These are phyloP conservation scores for Clonostachys rhizophaga DNA, from an alignment of 2,329 filamentous ascomycete species.

Conservation along the genomic window DNA sequence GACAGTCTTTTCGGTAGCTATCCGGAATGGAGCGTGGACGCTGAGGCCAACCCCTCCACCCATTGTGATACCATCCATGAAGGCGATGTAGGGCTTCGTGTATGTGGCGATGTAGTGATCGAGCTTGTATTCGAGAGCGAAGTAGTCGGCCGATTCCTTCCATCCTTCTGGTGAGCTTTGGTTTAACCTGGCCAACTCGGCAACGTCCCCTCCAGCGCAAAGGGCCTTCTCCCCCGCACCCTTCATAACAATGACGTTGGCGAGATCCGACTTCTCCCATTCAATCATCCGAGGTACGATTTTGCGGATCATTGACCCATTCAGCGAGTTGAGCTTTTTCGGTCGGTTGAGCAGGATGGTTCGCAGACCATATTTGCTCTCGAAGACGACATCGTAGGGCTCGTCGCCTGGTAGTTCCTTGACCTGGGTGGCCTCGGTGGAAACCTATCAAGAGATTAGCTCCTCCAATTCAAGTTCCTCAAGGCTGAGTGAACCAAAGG, in stretches of 20 bases:
- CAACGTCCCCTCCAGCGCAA: constrained; percentile 91
- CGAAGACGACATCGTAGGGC: constrained; percentile 88
- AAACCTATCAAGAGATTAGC: constrained; percentile 15
- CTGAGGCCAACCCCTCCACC: constrained; percentile 93
- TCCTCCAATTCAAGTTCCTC: not conserved
- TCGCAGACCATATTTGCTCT: constrained; percentile 81
- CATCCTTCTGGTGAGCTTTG: constrained; percentile 63
- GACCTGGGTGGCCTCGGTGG: constrained; percentile 26
- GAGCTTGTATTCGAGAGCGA: constrained; percentile 91
- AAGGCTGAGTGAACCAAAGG: not conserved
- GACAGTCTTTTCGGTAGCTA: constrained; percentile 90
- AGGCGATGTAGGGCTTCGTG: constrained; percentile 84
- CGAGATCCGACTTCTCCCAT: constrained; percentile 93
- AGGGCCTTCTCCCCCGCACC: constrained; percentile 81
- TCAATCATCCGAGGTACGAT: constrained; percentile 85
- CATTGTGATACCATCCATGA: constrained; percentile 99
- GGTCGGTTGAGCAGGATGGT: constrained; percentile 94
- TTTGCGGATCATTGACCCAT: constrained; percentile 92
- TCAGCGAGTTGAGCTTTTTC: constrained; percentile 85
- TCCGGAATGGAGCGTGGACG: constrained; percentile 91
- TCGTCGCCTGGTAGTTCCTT: constrained; percentile 65
- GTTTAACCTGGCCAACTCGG: constrained; percentile 71
- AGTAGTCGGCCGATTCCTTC: constrained; percentile 76
- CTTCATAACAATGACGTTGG: constrained; percentile 89
- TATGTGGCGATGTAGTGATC: constrained; percentile 96